phyloP scores from a whole-genome alignment of 176 grass and related monocot genomes.

The Themeda triandra region DNA sequence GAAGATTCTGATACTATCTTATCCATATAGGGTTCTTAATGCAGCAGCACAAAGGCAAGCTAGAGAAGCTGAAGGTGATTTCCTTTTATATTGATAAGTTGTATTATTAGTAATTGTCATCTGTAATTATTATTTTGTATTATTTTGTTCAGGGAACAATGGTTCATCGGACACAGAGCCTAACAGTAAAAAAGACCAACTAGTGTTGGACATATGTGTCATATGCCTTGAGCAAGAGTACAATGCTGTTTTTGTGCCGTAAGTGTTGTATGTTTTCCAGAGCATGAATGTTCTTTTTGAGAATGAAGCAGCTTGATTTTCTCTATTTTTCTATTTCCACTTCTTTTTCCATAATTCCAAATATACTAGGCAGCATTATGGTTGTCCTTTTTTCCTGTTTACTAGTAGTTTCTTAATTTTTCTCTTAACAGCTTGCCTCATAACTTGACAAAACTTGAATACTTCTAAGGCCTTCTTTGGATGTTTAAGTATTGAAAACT shows the following conservation, averaged over 20 bases:
- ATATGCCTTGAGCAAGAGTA: constrained; percentile 99
- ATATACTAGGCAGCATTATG: not conserved
- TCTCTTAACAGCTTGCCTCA: not conserved
- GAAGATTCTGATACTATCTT: constrained; percentile 20
- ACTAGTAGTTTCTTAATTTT: not conserved
- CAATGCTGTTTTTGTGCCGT: constrained; percentile 99
- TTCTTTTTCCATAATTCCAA: not conserved
- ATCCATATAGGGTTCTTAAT: constrained; percentile 65
- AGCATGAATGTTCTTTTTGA: constrained; percentile 17
- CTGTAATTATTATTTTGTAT: constrained; percentile 16
- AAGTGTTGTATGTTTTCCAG: constrained; percentile 41
- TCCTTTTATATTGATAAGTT: constrained; percentile 24
- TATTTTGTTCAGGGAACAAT: constrained; percentile 52
- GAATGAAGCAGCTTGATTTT: not conserved
- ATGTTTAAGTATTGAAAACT: not conserved
- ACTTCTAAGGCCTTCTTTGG: not conserved
- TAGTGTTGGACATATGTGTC: constrained; percentile 85
- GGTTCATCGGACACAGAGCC: constrained; percentile 40
- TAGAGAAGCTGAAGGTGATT: constrained; percentile 87
- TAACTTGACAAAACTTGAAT: not conserved
- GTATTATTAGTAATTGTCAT: not conserved
- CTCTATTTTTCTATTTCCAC: not conserved
- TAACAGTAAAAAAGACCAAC: constrained; percentile 65
- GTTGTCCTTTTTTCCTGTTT: not conserved
- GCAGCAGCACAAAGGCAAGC: constrained; percentile 82